Evolutionary conservation across 2,329 filamentous ascomycete species (phyloP).

Genomic region (Penicillium sp.): DNA sequence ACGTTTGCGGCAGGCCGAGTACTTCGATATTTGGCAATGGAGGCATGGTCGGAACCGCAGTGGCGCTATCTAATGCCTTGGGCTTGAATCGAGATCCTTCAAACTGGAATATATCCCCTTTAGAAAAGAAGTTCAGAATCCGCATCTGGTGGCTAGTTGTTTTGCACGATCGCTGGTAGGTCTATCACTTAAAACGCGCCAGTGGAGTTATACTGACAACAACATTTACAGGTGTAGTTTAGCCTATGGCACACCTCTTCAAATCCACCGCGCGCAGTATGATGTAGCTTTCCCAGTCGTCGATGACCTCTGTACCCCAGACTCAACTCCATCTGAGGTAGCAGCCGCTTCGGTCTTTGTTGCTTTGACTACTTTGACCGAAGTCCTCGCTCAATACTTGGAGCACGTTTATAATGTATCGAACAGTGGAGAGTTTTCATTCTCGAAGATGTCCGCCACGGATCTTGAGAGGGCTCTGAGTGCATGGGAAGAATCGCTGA

Average conservation of each 20-base stretch:
- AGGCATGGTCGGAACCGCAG: conserved; percentile 47
- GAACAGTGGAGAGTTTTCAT: conserved; percentile 18
- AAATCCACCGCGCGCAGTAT: conserved; percentile 44
- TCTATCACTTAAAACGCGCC: neutral
- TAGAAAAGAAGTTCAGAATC: conserved; percentile 51
- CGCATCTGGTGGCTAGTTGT: conserved; percentile 56
- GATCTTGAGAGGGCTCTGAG: conserved; percentile 38
- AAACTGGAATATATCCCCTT: conserved; percentile 50
- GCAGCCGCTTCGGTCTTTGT: conserved; percentile 41
- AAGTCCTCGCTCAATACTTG: conserved; percentile 37
- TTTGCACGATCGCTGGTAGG: conserved; percentile 54
- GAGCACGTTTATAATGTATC: conserved; percentile 33
- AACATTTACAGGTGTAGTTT: conserved; percentile 45
- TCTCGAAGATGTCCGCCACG: conserved; percentile 16
- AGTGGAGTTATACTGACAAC: too few species aligned
- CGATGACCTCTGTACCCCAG: conserved; percentile 28
- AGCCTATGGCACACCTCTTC: conserved; percentile 52
- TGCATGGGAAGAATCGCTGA: conserved; percentile 45
- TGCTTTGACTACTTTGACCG: conserved; percentile 44
- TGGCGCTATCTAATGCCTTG: conserved; percentile 52
- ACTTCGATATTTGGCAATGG: conserved; percentile 55
- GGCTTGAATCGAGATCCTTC: conserved; percentile 53
- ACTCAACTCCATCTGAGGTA: conserved; percentile 16
- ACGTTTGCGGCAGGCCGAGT: conserved; percentile 53
- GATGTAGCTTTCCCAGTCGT: conserved; percentile 46